Conservation (phyloP, 2,329 filamentous ascomycete species). For the Xylaria sp. region DNA sequence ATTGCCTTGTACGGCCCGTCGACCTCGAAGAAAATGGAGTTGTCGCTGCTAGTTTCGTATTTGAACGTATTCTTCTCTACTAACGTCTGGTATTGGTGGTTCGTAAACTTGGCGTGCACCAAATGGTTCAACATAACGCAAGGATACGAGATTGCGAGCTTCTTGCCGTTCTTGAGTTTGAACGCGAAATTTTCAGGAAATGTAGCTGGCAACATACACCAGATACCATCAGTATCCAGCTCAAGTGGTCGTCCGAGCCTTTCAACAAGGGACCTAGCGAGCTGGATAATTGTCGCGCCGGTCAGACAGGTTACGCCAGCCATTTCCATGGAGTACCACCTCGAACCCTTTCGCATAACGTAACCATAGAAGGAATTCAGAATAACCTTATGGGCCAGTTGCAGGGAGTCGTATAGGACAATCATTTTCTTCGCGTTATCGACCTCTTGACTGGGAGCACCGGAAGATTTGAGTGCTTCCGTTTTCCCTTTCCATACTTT, state of each 20-base stretch:
- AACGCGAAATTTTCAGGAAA: slow-evolving; percentile 98
- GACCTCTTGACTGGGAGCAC: slow-evolving; percentile 78
- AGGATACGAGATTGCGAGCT: slow-evolving; percentile 94
- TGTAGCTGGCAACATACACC: slow-evolving; percentile 96
- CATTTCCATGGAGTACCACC: slow-evolving; percentile 99
- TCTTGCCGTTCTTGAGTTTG: slow-evolving; percentile 95
- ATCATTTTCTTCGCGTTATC: slow-evolving; percentile 99
- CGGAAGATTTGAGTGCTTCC: slow-evolving; percentile 82
- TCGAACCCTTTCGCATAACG: slow-evolving; percentile 98
- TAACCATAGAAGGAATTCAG: slow-evolving; percentile 99
- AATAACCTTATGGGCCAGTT: slow-evolving; percentile 98
- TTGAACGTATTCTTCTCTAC: slow-evolving; percentile 81
- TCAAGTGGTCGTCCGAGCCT: slow-evolving; percentile 92
- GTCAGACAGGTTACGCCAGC: slow-evolving; percentile 97
- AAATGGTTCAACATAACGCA: slow-evolving; percentile 99
- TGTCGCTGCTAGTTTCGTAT: slow-evolving; percentile 98
- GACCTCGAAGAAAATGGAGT: slow-evolving; percentile 99
- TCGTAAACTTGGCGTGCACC: slow-evolving; percentile 93
- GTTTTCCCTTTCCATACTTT: slow-evolving; percentile 99
- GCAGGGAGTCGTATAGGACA: slow-evolving; percentile 91
- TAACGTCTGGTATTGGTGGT: slow-evolving; percentile 95
- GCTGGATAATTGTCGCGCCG: slow-evolving; percentile 94
- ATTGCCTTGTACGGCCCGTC: slow-evolving; percentile 98
- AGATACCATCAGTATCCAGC: slow-evolving; percentile 98
- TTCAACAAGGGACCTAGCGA: slow-evolving; percentile 93